These are phyloP conservation scores for Uronychia setigera DNA, from an alignment of 73 alveolate species.

Conservation along the genomic window DNA sequence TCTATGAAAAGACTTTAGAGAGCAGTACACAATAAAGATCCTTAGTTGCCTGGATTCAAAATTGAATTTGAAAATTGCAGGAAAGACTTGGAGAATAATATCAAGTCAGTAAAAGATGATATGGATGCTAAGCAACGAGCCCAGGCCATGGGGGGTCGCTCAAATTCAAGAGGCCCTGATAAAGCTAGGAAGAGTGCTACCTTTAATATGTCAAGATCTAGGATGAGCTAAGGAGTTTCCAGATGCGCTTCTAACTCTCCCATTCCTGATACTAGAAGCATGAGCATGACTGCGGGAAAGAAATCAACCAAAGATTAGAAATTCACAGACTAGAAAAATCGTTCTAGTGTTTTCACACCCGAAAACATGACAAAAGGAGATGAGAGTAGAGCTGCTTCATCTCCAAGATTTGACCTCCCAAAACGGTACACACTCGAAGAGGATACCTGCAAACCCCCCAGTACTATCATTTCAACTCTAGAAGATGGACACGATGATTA, in stretches of 20 bases:
- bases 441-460: neutral
- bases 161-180: neutral
- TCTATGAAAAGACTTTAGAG: neutral
- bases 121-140: neutral
- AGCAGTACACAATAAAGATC: neutral
- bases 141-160: neutral
- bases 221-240: neutral
- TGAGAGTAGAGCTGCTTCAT: neutral
- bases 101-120: neutral
- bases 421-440: neutral
- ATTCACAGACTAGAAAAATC: no score
- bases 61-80: neutral
- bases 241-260: neutral
- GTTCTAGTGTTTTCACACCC: neutral
- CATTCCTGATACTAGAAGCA: no score
- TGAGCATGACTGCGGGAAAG: no score
- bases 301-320: no score
- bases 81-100: neutral
- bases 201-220: neutral
- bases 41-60: neutral
- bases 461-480: neutral
- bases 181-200: neutral
- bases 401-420: slow-evolving; percentile 1
- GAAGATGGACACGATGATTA: neutral
- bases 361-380: neutral